Percentiles rank a stretch among this genome's conserved stretches.
Evolutionary conservation across 192 early-diverging fungal species (phyloP).

Genomic region (Allomyces macrogynus): DNA sequence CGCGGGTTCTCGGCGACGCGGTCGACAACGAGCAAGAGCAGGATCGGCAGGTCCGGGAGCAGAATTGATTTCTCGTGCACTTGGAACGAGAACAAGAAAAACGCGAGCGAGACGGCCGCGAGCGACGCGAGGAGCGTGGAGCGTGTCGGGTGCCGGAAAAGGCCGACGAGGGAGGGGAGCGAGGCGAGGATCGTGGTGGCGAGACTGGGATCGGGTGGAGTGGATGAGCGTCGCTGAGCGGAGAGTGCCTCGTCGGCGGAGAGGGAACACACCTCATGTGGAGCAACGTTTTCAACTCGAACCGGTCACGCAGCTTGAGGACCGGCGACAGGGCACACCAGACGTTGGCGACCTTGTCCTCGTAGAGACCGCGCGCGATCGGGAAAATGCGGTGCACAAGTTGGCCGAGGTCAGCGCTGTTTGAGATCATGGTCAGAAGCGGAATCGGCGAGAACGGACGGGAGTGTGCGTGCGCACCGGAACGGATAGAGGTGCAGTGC

Average conservation of each 20-base stretch:
- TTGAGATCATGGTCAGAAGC: too few relatives aligned
- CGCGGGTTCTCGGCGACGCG: background rate
- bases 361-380: slow-evolving; percentile 77
- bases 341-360: slow-evolving; percentile 96
- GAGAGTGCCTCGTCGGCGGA: too few relatives aligned
- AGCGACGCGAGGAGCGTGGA: slow-evolving; percentile 44
- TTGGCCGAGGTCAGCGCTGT: slow-evolving; percentile 36
- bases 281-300: slow-evolving; percentile 34
- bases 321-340: slow-evolving; percentile 84
- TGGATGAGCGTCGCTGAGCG: too few relatives aligned
- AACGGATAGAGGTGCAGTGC: slow-evolving; percentile 46
- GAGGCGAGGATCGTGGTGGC: slow-evolving; percentile 42
- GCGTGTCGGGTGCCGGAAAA: slow-evolving; percentile 33
- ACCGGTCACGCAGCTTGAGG: slow-evolving; percentile 57
- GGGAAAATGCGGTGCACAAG: slow-evolving; percentile 76
- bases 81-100: slow-evolving; percentile 94
- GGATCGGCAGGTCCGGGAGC: slow-evolving; percentile 50
- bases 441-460: too few relatives aligned
- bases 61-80: slow-evolving; percentile 95
- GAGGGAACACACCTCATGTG: slow-evolving; percentile 35
- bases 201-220: too few relatives aligned
- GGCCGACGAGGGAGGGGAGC: slow-evolving; percentile 46
- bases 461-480: slow-evolving; percentile 20
- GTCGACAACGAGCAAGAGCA: slow-evolving; percentile 10
- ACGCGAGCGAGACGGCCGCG: slow-evolving; percentile 57